A percentile compares a stretch with the other conserved stretches of the same genome.
These are phyloP conservation scores for Euphorbia lathyris DNA, from an alignment of 345 rosid genomes.

Conservation along the genomic window DNA sequence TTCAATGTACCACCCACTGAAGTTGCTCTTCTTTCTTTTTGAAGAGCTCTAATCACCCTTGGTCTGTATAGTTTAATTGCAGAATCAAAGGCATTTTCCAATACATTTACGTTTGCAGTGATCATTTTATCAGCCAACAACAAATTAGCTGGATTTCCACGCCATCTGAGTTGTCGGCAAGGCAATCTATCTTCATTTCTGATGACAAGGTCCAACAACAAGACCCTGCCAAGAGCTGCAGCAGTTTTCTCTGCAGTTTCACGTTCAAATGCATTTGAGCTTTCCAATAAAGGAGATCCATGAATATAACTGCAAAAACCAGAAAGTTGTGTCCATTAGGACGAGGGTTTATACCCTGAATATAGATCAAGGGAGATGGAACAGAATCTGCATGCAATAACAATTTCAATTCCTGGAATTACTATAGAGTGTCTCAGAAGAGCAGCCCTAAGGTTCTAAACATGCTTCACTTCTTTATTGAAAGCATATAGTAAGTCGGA, in stretches of 20 bases:
- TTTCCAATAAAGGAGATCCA: slow-evolving; percentile 88
- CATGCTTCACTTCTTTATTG: not conserved
- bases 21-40: slow-evolving; percentile 78
- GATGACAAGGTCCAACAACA: slow-evolving; percentile 88
- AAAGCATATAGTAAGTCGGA: not conserved
- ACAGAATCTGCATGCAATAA: slow-evolving; percentile 7
- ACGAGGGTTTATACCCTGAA: not conserved
- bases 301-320: slow-evolving; percentile 74
- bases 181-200: slow-evolving; percentile 97
- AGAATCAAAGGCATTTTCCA: slow-evolving; percentile 74
- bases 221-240: slow-evolving; percentile 79
- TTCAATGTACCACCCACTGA: slow-evolving; percentile 68
- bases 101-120: slow-evolving; percentile 42
- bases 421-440: not conserved
- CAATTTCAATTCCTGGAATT: slow-evolving; percentile 8
- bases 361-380: not conserved
- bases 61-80: slow-evolving; percentile 73
- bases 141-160: slow-evolving; percentile 93
- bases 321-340: slow-evolving; percentile 18
- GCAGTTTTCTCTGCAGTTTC: slow-evolving; percentile 78
- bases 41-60: slow-evolving; percentile 70
- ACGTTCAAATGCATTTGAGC: slow-evolving; percentile 65
- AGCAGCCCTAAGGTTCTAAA: not conserved
- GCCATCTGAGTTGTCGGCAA: slow-evolving; percentile 94
- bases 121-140: slow-evolving; percentile 66